Conservation (phyloP, 257 asterid species). For the Solanum virginianum region DNA sequence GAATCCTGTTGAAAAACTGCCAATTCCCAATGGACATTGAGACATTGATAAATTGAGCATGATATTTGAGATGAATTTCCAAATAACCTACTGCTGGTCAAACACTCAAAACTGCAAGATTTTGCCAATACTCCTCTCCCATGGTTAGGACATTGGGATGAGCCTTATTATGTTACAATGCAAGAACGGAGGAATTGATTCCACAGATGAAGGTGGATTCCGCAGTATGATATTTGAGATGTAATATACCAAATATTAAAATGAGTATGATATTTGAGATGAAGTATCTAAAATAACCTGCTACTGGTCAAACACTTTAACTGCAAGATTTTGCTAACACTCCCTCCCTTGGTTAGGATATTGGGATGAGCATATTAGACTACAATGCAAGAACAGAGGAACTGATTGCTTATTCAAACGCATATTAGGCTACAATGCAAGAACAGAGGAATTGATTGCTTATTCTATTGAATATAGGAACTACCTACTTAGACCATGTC, state of each 20-base stretch:
- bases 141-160: background rate
- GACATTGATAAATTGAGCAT: background rate
- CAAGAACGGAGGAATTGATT: background rate
- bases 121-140: background rate
- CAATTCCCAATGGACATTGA: background rate
- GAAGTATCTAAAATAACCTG: background rate
- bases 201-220: background rate
- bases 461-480: background rate
- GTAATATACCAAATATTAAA: background rate
- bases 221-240: background rate
- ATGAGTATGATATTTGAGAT: background rate
- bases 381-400: background rate
- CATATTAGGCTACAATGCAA: background rate
- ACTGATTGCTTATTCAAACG: background rate
- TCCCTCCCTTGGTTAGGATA: background rate
- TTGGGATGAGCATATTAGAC: background rate
- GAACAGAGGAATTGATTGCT: background rate
- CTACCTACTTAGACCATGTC: background rate
- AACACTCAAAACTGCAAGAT: background rate
- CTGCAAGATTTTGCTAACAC: background rate
- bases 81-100: background rate
- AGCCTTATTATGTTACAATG: background rate
- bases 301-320: background rate
- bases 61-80: background rate
- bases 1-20: constrained; percentile 32